Base-by-base conservation (phyloP, 352 stramenopile genomes). In the Pilasporangium apinafurcum region DNA sequence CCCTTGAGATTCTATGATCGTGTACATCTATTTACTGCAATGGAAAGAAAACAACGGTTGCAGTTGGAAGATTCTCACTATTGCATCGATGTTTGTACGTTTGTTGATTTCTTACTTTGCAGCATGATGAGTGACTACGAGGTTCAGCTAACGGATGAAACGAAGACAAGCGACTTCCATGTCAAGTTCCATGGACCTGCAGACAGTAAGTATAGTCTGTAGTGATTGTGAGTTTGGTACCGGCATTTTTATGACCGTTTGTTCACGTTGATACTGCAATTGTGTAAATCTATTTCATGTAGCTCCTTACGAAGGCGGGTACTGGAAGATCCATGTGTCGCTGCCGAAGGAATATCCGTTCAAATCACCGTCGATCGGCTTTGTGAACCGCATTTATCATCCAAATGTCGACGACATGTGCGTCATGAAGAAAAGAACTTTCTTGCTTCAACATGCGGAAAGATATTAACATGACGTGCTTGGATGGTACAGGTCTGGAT, bases 371-470 rank as follows among this genome's bases (percentile, higher is more conserved):
- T 97, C 88, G 16, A 97, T 97, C 29, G 89, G 89, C 45, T 97
- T 97, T 56, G 54, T 85, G 29, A 97, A 96, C 68, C 77, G 84
- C 51, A 95, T 97, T 44, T 97, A 93, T 57, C 89, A 97, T 44
- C 89, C 89, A 17, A 97, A 97, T 43, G 89, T 97, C 43, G 89
- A 97, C 48, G 86, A 96, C 59, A 95, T 90, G 86, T 94, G 41
- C 51, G 44, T 16, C 40, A 16, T 3, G n/a, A n/a, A n/a, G n/a
- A n/a, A n/a, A n/a, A n/a, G n/a, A n/a, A n/a, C 22, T 41, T 20
- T 25, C 17, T 18, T 12, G 35, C 10, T 27, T 31, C 4, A 30
- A 6, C 8, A 5, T 41, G 16, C 12, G n/a, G 27, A 37, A 3
- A n/a, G 37, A 27, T 37, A 13, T 17, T 64, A 12, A 36, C 39